These are phyloP conservation scores for Udeniomyces megalosporus DNA, from an alignment of 768 basidiomycete genomes.

Conservation along the genomic window DNA sequence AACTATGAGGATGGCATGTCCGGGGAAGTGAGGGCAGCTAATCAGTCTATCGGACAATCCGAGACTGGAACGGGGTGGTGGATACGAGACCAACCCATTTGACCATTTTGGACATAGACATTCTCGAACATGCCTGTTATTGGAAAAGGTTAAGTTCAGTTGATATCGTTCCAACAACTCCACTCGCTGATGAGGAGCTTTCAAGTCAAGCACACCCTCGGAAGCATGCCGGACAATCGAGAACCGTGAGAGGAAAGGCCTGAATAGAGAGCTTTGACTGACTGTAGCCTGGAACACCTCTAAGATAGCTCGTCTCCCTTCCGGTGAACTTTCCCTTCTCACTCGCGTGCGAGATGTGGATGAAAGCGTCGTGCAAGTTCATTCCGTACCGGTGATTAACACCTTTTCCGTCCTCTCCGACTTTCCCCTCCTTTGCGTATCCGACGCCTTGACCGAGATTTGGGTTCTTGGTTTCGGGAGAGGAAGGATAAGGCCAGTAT, in stretches of 20 bases:
- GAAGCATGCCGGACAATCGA: too few species aligned
- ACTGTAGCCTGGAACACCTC: constrained; percentile 15
- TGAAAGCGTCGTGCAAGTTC: constrained; percentile 9
- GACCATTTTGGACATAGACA: constrained; percentile 5
- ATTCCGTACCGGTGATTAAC: not conserved
- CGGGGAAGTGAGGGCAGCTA: too few species aligned
- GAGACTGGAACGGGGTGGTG: not conserved
- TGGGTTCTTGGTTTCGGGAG: too few species aligned
- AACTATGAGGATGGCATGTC: too few species aligned
- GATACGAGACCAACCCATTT: not conserved
- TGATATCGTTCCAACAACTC: too few species aligned
- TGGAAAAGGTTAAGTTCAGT: not conserved
- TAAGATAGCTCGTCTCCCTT: constrained; percentile 11
- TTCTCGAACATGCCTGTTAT: constrained; percentile 14
- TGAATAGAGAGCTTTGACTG: not conserved
- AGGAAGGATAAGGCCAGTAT: too few species aligned
- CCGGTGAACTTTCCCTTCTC: not conserved
- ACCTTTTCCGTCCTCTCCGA: too few species aligned
- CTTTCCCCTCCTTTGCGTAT: too few species aligned
- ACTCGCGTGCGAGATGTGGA: not conserved
- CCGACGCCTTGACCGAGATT: too few species aligned
- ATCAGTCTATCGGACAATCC: too few species aligned
- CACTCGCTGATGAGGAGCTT: not conserved
- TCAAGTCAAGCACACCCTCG: not conserved
- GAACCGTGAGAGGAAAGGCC: too few species aligned